Conservation (phyloP, 192 early-diverging fungal genomes). For the Coemansia sp. region DNA sequence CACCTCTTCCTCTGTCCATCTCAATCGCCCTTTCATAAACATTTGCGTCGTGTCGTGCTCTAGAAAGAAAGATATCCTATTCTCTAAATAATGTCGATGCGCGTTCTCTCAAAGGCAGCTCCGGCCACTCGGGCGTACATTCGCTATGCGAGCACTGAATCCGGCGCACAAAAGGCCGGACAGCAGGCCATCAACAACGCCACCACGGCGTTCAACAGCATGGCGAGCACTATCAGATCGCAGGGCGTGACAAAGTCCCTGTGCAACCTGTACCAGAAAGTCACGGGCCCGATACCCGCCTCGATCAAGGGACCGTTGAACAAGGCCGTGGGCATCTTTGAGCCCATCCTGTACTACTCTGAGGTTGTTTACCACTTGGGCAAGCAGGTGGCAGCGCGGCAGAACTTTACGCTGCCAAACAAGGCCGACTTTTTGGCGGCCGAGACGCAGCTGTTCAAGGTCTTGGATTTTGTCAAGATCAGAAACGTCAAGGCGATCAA, state of each 20-base stretch:
- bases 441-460: conserved; percentile 58
- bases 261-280: conserved; percentile 53
- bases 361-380: conserved; percentile 50
- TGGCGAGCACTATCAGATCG: not conserved
- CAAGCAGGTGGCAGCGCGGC: conserved; percentile 47
- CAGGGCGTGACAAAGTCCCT: conserved; percentile 50
- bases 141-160: conserved; percentile 57
- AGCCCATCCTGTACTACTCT: conserved; percentile 54
- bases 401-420: conserved; percentile 48
- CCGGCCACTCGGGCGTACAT: conserved; percentile 50
- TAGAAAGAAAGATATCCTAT: conserved; percentile 1
- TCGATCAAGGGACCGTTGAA: conserved; percentile 42
- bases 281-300: conserved; percentile 46
- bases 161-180: conserved; percentile 45
- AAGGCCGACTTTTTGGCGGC: conserved; percentile 50
- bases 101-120: conserved; percentile 44
- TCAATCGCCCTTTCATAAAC: not conserved
- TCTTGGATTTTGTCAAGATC: conserved; percentile 42
- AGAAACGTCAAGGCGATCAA: conserved; percentile 51
- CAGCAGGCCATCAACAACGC: conserved; percentile 36
- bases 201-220: conserved; percentile 30
- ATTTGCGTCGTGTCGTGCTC: not conserved
- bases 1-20: conserved; percentile 1
- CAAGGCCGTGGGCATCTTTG: conserved; percentile 46
- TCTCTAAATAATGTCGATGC: conserved; percentile 47